phyloP scores from a whole-genome alignment of 1,284 basidiomycete genomes.

The Heliocybe sulcata region DNA sequence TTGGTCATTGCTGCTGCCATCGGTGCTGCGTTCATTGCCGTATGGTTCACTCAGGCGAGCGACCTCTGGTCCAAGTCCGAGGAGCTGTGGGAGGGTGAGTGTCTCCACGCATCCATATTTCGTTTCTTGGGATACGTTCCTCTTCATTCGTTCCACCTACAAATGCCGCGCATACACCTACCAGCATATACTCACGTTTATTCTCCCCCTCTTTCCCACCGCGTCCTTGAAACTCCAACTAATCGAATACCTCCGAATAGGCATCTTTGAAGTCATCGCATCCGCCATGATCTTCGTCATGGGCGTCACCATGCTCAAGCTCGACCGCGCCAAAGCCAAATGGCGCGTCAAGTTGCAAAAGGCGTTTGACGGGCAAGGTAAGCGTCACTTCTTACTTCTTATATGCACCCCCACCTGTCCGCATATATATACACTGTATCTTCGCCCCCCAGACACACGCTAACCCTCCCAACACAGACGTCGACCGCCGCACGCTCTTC shows the following conservation, averaged over 20 bases:
- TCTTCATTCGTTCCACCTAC: too few relatives aligned
- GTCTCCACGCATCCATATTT: too few relatives aligned
- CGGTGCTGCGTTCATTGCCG: slow-evolving; percentile 70
- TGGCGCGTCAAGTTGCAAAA: slow-evolving; percentile 85
- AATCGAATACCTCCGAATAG: slow-evolving; percentile 33
- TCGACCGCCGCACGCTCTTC: slow-evolving; percentile 36
- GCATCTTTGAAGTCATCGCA: slow-evolving; percentile 78
- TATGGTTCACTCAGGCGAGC: slow-evolving; percentile 76
- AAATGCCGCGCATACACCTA: too few relatives aligned
- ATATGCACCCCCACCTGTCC: background rate
- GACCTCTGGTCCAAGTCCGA: slow-evolving; percentile 72
- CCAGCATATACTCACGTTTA: too few relatives aligned
- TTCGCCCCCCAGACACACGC: background rate
- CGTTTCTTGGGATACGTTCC: too few relatives aligned
- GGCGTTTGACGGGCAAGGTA: slow-evolving; percentile 64
- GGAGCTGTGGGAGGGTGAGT: slow-evolving; percentile 58
- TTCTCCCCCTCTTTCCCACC: too few relatives aligned
- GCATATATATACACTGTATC: too few relatives aligned
- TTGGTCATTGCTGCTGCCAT: slow-evolving; percentile 72
- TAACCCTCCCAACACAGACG: slow-evolving; percentile 18
- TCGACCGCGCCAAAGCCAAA: slow-evolving; percentile 72
- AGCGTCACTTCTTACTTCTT: slow-evolving; percentile 8
- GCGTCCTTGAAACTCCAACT: too few relatives aligned
- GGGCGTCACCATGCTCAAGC: slow-evolving; percentile 41
- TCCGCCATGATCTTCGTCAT: slow-evolving; percentile 63